A percentile compares a stretch with the other conserved stretches of the same genome.
Evolutionary conservation across 768 basidiomycete species (phyloP).

Genomic region (Harrya chromipes): DNA sequence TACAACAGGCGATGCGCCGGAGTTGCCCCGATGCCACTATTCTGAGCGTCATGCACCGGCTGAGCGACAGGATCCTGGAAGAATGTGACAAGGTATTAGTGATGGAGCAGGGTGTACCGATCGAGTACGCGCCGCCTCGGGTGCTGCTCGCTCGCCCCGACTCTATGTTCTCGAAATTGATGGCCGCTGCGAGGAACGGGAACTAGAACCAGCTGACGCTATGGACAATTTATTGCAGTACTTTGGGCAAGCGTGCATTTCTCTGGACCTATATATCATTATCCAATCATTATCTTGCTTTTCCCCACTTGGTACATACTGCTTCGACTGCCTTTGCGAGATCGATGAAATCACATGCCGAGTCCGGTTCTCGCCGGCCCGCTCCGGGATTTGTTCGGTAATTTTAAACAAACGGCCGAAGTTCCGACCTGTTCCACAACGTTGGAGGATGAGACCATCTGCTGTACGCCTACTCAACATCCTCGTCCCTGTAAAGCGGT

Average conservation of each 20-base stretch:
- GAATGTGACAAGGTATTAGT: slow-evolving; percentile 33
- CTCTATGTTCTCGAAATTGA: slow-evolving; percentile 29
- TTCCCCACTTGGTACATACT: no score
- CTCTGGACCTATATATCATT: no score
- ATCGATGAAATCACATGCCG: no score
- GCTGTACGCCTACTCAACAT: slow-evolving; percentile 74
- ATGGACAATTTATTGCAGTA: no score
- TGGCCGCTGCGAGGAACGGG: slow-evolving; percentile 22
- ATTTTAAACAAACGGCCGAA: slow-evolving; percentile 3
- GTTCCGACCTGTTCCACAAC: slow-evolving; percentile 17
- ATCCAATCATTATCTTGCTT: no score
- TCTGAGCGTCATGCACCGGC: slow-evolving; percentile 30
- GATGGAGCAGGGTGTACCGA: slow-evolving; percentile 38
- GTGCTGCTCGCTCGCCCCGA: slow-evolving; percentile 21
- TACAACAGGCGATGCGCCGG: slow-evolving; percentile 34
- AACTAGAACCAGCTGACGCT: background rate
- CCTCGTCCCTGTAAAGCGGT: slow-evolving; percentile 94
- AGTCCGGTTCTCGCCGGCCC: no score
- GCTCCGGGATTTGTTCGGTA: background rate
- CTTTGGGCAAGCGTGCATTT: no score
- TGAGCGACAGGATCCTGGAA: slow-evolving; percentile 25
- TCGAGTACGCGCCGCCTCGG: slow-evolving; percentile 25
- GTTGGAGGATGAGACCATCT: slow-evolving; percentile 67
- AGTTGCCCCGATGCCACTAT: slow-evolving; percentile 31
- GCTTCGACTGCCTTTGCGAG: no score